Evolutionary conservation across 192 early-diverging fungal species (phyloP), one percentile per base, ranked within the genome.

Genomic region (Jimgerdemannia lactiflua): DNA sequence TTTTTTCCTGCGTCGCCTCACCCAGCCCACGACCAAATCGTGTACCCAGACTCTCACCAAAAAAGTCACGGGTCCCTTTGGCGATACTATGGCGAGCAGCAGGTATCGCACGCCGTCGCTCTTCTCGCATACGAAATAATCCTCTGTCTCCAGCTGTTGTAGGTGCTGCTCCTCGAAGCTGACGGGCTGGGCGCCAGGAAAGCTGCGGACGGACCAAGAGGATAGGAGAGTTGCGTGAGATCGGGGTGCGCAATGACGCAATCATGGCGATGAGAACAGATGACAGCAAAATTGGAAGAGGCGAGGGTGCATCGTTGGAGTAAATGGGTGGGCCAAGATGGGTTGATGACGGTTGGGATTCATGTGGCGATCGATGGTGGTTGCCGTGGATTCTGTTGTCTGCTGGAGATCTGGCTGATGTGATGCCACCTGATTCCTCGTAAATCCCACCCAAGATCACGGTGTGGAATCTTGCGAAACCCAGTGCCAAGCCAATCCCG

Each of bases 81-180:
- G 86, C 3, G 88, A 80, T 11, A 77, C 70, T 14, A 80, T 75
- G 59, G 84, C 82, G 42, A 89, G 78, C 19, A 89, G 74, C 70
- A 89, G 77, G 71, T 80, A 86, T 17, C 88, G 82, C 59, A 83
- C 70, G 29, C 87, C 87, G 39, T 86, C 77, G 39, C 82, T 82
- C 70, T 88, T 89, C 67, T 91, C 89, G 44, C 74, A 81, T 14
- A 89, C 89, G 83, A 91, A 91, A 75, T 89, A 91, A 59, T 91
- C 85, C 75, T 91, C 89, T 59, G 72, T 70, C 43, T 83, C 80
- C 8, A 91, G 71, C 9, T 71, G 75, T 42, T 75, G 70, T 14
- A 91, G 54, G 74, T 91, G 89, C 39, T 76, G 78, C 64, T 71
- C 49, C 19, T 85, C 85, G 54, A 91, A 91, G 8, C 42, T 70